These are phyloP conservation scores for Mycena indigotica DNA, from an alignment of 768 basidiomycete species.

Conservation along the genomic window DNA sequence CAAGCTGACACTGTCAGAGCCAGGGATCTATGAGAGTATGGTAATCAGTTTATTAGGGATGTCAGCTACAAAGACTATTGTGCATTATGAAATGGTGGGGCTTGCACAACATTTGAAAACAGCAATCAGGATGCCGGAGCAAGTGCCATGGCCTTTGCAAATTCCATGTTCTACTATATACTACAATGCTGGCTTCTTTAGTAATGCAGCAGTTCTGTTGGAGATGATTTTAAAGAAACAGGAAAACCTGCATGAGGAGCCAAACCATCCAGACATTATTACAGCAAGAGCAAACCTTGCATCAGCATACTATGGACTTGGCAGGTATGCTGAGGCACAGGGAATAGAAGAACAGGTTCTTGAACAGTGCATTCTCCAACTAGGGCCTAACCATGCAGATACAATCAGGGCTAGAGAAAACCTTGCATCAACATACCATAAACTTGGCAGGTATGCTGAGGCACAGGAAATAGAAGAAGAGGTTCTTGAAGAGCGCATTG, in stretches of 20 bases:
- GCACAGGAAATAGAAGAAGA: background rate
- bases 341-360: constrained; percentile 12
- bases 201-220: background rate
- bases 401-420: constrained; percentile 10
- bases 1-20: background rate
- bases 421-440: background rate
- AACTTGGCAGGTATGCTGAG: background rate
- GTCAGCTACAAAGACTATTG: background rate
- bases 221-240: background rate
- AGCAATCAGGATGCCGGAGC: background rate
- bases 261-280: constrained; percentile 10
- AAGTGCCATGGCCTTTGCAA: background rate
- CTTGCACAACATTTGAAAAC: background rate
- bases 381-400: constrained; percentile 18
- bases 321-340: constrained; percentile 10
- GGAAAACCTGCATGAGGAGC: background rate
- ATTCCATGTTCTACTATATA: background rate
- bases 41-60: background rate
- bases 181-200: background rate
- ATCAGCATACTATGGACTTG: constrained; percentile 8
- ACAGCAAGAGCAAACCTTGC: constrained; percentile 9
- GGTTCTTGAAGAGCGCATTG: background rate
- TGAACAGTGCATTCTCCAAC: constrained; percentile 1
- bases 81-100: background rate
- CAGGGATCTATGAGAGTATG: background rate